Evolutionary conservation across 331 rosid genomes (phyloP).

Genomic region (Acacia pycnantha): DNA sequence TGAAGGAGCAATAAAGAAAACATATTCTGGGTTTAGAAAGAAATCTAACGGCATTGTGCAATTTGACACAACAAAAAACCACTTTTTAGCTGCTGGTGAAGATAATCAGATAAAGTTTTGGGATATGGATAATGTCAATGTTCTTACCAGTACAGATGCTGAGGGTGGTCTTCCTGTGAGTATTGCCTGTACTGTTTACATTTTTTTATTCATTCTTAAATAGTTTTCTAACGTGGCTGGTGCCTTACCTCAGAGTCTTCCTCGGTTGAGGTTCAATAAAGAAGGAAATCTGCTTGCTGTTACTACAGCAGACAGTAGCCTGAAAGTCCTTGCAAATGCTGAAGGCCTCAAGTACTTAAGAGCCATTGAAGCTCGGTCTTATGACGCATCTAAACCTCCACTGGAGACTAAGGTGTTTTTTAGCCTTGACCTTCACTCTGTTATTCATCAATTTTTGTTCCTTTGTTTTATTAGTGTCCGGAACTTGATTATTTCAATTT

Average conservation of each 20-base stretch:
- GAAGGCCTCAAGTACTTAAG: conserved; percentile 66
- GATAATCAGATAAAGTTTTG: conserved; percentile 75
- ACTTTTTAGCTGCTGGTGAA: conserved; percentile 73
- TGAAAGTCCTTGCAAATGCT: conserved; percentile 69
- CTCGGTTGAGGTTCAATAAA: conserved; percentile 84
- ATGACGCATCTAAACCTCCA: conserved; percentile 59
- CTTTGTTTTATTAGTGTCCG: background rate
- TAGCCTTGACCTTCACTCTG: background rate
- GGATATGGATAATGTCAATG: conserved; percentile 66
- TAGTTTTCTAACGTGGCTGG: conserved; percentile 21
- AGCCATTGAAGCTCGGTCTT: conserved; percentile 39
- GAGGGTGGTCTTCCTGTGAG: conserved; percentile 78
- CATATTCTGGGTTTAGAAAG: conserved; percentile 62
- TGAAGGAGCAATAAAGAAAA: conserved; percentile 60
- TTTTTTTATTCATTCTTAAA: conserved; percentile 7
- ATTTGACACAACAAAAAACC: conserved; percentile 61
- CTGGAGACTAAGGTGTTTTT: conserved; percentile 61
- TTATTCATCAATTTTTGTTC: conserved; percentile 10
- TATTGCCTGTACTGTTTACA: conserved; percentile 26
- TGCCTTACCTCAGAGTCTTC: conserved; percentile 42
- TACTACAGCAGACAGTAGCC: conserved; percentile 62
- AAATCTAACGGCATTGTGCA: conserved; percentile 63
- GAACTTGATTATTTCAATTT: conserved; percentile 16
- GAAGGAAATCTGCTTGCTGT: conserved; percentile 85
- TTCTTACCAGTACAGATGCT: conserved; percentile 56